phyloP scores from a whole-genome alignment of 768 basidiomycete genomes.

The Agaricus subrufescens region DNA sequence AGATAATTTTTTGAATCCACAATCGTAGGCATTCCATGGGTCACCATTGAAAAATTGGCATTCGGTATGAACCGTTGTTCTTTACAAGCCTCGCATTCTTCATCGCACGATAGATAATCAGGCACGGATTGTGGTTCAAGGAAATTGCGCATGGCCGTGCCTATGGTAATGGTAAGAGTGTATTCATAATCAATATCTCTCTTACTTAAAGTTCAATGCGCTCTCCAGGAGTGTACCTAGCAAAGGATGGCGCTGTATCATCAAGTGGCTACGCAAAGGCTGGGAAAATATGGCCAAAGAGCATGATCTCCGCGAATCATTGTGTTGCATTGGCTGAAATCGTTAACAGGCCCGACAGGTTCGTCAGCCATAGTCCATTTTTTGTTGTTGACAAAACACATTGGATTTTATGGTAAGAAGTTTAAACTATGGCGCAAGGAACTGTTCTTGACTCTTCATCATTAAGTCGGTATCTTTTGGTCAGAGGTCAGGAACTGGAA shows the following conservation, averaged over 20 bases:
- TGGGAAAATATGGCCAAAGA: conserved; percentile 46
- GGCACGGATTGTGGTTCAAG: conserved; percentile 68
- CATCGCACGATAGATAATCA: conserved; percentile 46
- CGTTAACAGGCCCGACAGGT: conserved; percentile 54
- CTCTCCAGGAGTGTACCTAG: conserved; percentile 58
- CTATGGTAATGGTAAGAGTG: conserved; percentile 51
- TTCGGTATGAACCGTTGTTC: conserved; percentile 37
- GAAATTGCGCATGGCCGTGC: conserved; percentile 52
- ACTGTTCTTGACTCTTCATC: neutral
- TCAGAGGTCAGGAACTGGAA: conserved; percentile 28
- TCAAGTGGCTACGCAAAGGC: conserved; percentile 36
- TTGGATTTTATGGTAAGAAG: conserved; percentile 64
- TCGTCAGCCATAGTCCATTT: conserved; percentile 46
- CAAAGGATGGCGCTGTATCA: conserved; percentile 50
- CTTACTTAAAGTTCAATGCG: conserved; percentile 1
- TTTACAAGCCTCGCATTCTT: neutral
- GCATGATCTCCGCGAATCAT: conserved; percentile 37
- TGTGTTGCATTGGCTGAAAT: conserved; percentile 63
- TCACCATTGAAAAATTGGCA: conserved; percentile 67
- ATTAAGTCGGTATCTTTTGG: conserved; percentile 57
- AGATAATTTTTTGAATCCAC: neutral
- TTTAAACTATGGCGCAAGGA: neutral
- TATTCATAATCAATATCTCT: neutral
- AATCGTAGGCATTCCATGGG: conserved; percentile 60
- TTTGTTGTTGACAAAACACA: conserved; percentile 60